phyloP scores from a whole-genome alignment of 2,329 filamentous ascomycete species.

The Graphiopsis chlorocephala region DNA sequence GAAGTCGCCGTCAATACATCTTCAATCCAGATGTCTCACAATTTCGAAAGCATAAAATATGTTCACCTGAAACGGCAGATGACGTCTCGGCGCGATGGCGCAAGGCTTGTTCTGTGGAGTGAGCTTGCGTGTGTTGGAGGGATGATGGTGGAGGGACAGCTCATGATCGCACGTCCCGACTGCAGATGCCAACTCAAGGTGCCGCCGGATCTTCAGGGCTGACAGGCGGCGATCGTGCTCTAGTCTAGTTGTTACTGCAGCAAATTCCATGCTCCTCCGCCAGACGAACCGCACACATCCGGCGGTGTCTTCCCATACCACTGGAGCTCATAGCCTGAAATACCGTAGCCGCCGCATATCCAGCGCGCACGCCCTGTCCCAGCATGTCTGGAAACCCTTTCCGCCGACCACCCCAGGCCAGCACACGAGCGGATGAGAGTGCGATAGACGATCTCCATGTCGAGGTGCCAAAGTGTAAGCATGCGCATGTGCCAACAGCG shows the following conservation, averaged over 20 bases:
- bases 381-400: constrained; percentile 35
- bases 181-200: not conserved
- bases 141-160: not conserved
- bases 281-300: not conserved
- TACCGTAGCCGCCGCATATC: not conserved
- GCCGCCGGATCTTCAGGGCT: constrained; percentile 15
- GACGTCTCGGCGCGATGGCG: not conserved
- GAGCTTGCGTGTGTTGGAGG: constrained; percentile 5
- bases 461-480: constrained; percentile 25
- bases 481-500: constrained; percentile 14
- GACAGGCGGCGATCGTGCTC: constrained; percentile 6
- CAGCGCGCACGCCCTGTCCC: not conserved
- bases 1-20: no score
- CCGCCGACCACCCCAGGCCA: constrained; percentile 22
- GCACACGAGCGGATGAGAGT: constrained; percentile 23
- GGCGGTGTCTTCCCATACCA: not conserved
- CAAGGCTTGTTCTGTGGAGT: constrained; percentile 2
- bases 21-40: not conserved
- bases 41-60: not conserved
- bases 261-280: not conserved
- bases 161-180: no score
- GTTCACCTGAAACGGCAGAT: not conserved
- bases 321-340: not conserved
- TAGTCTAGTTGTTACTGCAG: not conserved
- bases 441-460: constrained; percentile 17